Evolutionary conservation across 164 flowering plant genomes (phyloP).

Genomic region (Piper longum): DNA sequence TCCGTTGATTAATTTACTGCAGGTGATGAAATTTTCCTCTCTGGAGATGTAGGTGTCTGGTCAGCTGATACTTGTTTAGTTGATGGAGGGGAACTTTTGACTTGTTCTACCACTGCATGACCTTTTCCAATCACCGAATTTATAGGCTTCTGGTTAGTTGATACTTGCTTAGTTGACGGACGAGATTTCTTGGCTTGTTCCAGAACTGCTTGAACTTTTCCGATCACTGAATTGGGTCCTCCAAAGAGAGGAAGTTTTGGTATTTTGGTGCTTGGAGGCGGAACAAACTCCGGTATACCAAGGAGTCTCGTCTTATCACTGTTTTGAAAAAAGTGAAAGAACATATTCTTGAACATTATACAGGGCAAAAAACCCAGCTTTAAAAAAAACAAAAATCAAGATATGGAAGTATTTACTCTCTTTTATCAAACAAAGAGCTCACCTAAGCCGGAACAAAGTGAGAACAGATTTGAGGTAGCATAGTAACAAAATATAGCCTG

Average conservation of each 20-base stretch:
- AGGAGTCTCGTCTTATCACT: constrained; percentile 10
- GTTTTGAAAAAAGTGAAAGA: not conserved
- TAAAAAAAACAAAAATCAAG: too few species aligned
- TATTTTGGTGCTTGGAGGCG: not conserved
- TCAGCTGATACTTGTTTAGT: constrained; percentile 1
- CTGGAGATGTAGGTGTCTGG: not conserved
- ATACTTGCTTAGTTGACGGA: too few species aligned
- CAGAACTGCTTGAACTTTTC: not conserved
- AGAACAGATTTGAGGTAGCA: constrained; percentile 50
- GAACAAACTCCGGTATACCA: constrained; percentile 9
- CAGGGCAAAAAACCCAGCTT: not conserved
- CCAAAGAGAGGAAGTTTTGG: constrained; percentile 3
- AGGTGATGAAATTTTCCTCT: constrained; percentile 5
- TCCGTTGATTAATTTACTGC: constrained; percentile 7
- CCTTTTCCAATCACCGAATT: too few species aligned
- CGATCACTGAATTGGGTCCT: constrained; percentile 5
- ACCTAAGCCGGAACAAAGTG: constrained; percentile 48
- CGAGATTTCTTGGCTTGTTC: too few species aligned
- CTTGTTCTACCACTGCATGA: not conserved
- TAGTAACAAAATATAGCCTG: constrained; percentile 68
- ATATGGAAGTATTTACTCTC: too few species aligned
- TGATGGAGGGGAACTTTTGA: constrained; percentile 3
- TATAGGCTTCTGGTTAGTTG: too few species aligned
- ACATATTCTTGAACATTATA: not conserved
- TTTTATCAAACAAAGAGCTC: constrained; percentile 8